Base-by-base conservation (phyloP, 192 early-diverging fungal genomes). In the Mortierella claussenii region DNA sequence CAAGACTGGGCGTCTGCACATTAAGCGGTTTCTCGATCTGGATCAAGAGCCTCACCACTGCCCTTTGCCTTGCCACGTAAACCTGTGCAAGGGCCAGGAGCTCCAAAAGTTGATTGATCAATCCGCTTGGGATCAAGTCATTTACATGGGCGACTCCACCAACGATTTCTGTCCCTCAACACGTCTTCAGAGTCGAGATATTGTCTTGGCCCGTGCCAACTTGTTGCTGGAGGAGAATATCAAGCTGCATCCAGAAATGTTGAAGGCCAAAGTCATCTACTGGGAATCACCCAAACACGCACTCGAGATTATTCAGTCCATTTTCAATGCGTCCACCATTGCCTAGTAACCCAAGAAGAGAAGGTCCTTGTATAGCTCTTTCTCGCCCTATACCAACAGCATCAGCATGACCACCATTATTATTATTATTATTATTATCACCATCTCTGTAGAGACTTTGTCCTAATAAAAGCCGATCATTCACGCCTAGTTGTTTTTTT, bases 81-180 rank as follows among this genome's bases (percentile, higher is more conserved):
- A 91, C 55, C 78, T 91, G 21, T 91, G 89, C 40, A 91, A 91
- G 79, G 89, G 89, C 65, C 55, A 62, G 11, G 63, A 65, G 17
- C 30, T 69, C 26, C 76, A 79, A 45, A 69, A 69, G 26, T n/a
- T 69, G 34, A 79, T 69, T n/a, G 63, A 79, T 45, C 45, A 61
- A 36, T 43, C 65, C 15, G 1, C 32, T 3, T 81, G 75, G 69
- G 62, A 79, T 28, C 58, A 66, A 26, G 65, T 87, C 20, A 45
- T 87, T 8, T 87, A 87, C 43, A 84, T 79, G 74, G 86, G 86
- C 21, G 86, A 87, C 47, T 82, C 83, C 0, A 70, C 70, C 21
- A 87, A 87, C 44, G 86, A 87, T 53, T 80, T 85, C 42, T 87
- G 86, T 36, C 84, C 86, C 1, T 73, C 82, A 4, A 82, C 74